Conservation (phyloP, 2,329 filamentous ascomycete species). For the Chalaropsis thielavioides region DNA sequence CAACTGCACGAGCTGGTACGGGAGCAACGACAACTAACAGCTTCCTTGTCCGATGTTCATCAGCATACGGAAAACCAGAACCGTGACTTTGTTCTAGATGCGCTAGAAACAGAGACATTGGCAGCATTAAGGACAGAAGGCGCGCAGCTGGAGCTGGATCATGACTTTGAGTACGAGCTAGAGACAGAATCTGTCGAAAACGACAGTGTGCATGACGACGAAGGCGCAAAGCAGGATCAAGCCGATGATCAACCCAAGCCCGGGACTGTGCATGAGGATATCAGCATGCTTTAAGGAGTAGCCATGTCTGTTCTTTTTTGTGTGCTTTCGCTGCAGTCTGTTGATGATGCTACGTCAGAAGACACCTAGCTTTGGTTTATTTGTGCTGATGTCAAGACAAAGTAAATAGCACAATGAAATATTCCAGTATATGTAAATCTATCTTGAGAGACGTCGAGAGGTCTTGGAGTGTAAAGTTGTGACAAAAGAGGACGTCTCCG, state of each 20-base stretch:
- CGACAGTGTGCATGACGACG: slow-evolving; percentile 22
- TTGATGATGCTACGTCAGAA: no score
- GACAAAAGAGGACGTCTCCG: no score
- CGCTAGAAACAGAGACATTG: slow-evolving; percentile 19
- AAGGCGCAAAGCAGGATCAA: background rate
- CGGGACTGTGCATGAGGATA: background rate
- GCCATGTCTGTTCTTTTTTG: no score
- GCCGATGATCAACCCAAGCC: background rate
- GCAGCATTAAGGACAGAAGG: slow-evolving; percentile 20
- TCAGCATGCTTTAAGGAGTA: background rate
- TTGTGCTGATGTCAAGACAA: no score
- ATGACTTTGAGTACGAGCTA: slow-evolving; percentile 21
- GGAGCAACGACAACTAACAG: background rate
- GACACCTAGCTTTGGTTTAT: no score
- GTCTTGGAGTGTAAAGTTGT: background rate
- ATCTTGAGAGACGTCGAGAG: background rate
- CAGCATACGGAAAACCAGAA: slow-evolving; percentile 22
- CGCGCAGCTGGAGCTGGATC: slow-evolving; percentile 21
- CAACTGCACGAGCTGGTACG: background rate
- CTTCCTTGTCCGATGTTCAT: background rate
- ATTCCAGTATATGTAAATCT: background rate
- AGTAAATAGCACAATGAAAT: background rate
- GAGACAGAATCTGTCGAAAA: slow-evolving; percentile 25
- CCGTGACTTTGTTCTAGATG: slow-evolving; percentile 23
- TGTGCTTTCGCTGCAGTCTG: no score